Percentiles rank a stretch among this genome's conserved stretches.
Evolutionary conservation across 1,284 basidiomycete species (phyloP).

Genomic region (Lentinus polychrous): DNA sequence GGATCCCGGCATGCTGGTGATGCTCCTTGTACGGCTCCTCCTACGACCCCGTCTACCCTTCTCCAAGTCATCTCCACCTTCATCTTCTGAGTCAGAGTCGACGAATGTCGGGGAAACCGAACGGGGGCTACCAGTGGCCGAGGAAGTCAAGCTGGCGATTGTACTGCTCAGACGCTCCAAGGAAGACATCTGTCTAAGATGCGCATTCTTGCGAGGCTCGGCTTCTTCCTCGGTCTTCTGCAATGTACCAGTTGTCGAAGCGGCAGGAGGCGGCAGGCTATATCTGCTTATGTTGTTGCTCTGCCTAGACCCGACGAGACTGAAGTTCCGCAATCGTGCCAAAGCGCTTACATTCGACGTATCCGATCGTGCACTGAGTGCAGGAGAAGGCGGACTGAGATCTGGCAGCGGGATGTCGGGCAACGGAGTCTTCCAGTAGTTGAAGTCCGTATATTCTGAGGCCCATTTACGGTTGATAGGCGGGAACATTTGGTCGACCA

Average conservation of each 20-base stretch:
- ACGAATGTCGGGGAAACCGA: constrained; percentile 45
- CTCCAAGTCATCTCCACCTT: constrained; percentile 37
- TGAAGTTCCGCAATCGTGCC: constrained; percentile 78
- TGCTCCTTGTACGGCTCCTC: constrained; percentile 47
- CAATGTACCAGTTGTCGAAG: constrained; percentile 13
- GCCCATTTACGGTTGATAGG: constrained; percentile 85
- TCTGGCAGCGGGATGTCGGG: constrained; percentile 82
- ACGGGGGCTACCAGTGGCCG: constrained; percentile 38
- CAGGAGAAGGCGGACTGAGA: constrained; percentile 85
- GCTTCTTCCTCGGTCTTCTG: constrained; percentile 14
- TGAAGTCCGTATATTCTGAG: constrained; percentile 94
- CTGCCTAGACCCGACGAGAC: constrained; percentile 53
- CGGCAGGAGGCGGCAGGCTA: constrained; percentile 25
- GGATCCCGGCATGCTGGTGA: constrained; percentile 81
- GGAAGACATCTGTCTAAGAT: constrained; percentile 63
- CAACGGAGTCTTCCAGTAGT: constrained; percentile 87
- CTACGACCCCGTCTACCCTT: constrained; percentile 29
- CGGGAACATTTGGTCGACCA: constrained; percentile 99
- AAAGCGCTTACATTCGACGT: constrained; percentile 67
- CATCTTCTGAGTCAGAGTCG: constrained; percentile 49
- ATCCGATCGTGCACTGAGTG: constrained; percentile 88
- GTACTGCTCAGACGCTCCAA: constrained; percentile 60
- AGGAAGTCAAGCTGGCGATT: constrained; percentile 40
- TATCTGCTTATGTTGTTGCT: constrained; percentile 24
- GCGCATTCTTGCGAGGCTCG: constrained; percentile 20